phyloP scores from a whole-genome alignment of 2,329 filamentous ascomycete genomes.

The Hymenoscyphus fructigenus region DNA sequence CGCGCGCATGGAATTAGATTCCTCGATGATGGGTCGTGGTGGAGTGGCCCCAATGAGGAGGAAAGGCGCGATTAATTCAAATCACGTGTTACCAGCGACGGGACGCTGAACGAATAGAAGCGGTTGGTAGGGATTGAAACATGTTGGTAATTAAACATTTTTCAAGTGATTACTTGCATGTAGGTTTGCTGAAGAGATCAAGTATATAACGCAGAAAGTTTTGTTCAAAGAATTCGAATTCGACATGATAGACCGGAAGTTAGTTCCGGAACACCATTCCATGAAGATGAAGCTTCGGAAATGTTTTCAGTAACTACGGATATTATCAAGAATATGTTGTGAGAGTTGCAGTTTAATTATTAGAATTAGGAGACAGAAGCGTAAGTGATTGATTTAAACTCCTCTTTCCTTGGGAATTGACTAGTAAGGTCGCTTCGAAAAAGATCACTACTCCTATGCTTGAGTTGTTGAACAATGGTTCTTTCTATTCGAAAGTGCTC shows the following conservation, averaged over 20 bases:
- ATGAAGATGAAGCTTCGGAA: neutral
- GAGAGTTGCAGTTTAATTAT: too few species aligned
- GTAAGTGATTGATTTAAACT: too few species aligned
- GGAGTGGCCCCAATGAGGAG: neutral
- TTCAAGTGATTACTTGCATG: neutral
- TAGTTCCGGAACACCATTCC: neutral
- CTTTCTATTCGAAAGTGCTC: too few species aligned
- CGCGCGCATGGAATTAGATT: slow-evolving; percentile 1
- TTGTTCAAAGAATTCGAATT: neutral
- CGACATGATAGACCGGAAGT: neutral
- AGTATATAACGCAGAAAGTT: neutral
- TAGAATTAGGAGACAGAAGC: too few species aligned
- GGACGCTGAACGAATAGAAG: neutral
- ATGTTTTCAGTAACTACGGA: too few species aligned
- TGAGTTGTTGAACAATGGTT: too few species aligned
- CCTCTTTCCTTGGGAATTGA: too few species aligned
- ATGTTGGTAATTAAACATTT: neutral
- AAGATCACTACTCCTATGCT: too few species aligned
- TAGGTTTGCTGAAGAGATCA: neutral
- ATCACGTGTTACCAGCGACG: neutral
- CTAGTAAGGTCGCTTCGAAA: too few species aligned
- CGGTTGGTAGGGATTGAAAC: neutral
- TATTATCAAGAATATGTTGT: too few species aligned
- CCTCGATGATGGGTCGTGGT: slow-evolving; percentile 2
- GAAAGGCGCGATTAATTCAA: neutral